A percentile compares a stretch with the other conserved stretches of the same genome.
Evolutionary conservation across 2,329 filamentous ascomycete species (phyloP).

Genomic region (Knoxdaviesia capensis): DNA sequence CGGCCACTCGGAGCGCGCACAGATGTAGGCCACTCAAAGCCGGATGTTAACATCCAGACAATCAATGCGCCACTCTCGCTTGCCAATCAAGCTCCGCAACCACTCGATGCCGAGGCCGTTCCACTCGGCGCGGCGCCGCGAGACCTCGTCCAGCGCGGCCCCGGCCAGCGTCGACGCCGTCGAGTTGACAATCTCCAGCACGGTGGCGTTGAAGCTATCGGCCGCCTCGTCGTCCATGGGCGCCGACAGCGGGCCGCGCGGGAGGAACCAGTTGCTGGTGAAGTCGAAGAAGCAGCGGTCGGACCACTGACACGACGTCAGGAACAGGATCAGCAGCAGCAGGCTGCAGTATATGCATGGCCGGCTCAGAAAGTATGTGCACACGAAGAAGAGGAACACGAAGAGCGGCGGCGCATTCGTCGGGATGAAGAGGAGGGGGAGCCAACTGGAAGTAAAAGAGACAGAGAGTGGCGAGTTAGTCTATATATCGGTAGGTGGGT

Average conservation of each 20-base stretch:
- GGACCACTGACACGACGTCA: slow-evolving; percentile 78
- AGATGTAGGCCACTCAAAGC: slow-evolving; percentile 24
- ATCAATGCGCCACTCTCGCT: slow-evolving; percentile 75
- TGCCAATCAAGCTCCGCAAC: slow-evolving; percentile 62
- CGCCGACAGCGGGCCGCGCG: slow-evolving; percentile 25
- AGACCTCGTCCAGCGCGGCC: slow-evolving; percentile 42
- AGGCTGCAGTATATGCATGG: slow-evolving; percentile 97
- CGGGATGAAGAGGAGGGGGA: slow-evolving; percentile 73
- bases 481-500: slow-evolving; percentile 4
- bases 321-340: slow-evolving; percentile 83
- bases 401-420: slow-evolving; percentile 71
- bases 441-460: slow-evolving; percentile 36
- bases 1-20: too few relatives aligned
- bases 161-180: slow-evolving; percentile 49
- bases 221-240: slow-evolving; percentile 10
- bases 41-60: slow-evolving; percentile 78
- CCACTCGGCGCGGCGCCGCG: slow-evolving; percentile 40
- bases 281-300: slow-evolving; percentile 89
- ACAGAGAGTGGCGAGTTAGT: background rate
- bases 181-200: slow-evolving; percentile 41
- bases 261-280: slow-evolving; percentile 78
- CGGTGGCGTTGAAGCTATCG: slow-evolving; percentile 24
- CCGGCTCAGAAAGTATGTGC: slow-evolving; percentile 89
- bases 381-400: slow-evolving; percentile 74
- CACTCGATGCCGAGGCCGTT: slow-evolving; percentile 68